Conservation (phyloP, 306 rosid species). For the Quercus mongolica region DNA sequence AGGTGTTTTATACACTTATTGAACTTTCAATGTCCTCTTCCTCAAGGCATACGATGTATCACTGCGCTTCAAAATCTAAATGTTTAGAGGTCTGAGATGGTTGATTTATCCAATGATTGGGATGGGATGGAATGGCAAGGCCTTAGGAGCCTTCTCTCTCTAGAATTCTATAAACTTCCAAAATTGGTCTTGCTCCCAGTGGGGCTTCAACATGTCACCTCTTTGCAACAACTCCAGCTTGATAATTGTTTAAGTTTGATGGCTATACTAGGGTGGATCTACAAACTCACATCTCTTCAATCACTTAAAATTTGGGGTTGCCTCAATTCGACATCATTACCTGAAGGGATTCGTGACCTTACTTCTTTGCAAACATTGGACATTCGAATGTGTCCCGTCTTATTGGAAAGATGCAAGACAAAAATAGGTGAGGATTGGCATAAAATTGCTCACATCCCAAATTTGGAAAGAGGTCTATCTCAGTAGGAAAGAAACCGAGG, state of each 20-base stretch:
- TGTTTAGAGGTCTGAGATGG: fast-evolving
- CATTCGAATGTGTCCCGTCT: not conserved
- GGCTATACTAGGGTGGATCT: not conserved
- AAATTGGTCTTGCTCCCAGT: no score
- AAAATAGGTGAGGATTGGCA: not conserved
- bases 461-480: no score
- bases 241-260: not conserved
- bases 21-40: not conserved
- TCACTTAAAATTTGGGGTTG: fast-evolving
- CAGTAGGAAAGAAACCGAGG: not conserved
- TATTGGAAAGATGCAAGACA: not conserved
- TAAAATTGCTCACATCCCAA: not conserved
- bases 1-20: no score
- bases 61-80: not conserved
- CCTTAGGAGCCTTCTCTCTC: no score
- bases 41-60: not conserved
- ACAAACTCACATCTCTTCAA: not conserved
- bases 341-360: not conserved
- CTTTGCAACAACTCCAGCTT: fast-evolving
- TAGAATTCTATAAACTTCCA: no score
- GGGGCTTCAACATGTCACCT: not conserved
- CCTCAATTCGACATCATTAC: not conserved
- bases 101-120: no score
- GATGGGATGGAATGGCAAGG: no score
- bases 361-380: not conserved